A percentile compares a stretch with the other conserved stretches of the same genome.
phyloP scores from a whole-genome alignment of 1,284 basidiomycete genomes.

The Apiotrichum sp. region DNA sequence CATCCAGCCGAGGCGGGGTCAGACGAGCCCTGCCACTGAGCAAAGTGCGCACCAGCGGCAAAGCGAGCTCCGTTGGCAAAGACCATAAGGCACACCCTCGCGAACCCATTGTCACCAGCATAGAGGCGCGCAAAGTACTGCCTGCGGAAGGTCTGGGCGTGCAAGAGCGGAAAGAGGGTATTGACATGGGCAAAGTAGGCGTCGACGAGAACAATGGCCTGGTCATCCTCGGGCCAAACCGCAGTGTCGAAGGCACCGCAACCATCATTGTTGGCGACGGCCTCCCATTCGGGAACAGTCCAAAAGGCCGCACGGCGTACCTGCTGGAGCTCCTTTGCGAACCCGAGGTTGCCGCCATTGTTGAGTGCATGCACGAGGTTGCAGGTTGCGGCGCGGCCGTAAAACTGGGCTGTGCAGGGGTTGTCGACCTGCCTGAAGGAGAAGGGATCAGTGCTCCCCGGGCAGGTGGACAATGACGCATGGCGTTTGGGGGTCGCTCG shows the following conservation, averaged over 20 bases:
- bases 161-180: conserved; percentile 61
- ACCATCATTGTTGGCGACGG: conserved; percentile 30
- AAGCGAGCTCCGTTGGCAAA: conserved; percentile 67
- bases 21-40: not conserved
- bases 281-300: conserved; percentile 42
- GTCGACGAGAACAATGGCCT: conserved; percentile 59
- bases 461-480: not conserved
- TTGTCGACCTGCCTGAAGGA: conserved; percentile 8
- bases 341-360: conserved; percentile 30
- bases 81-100: conserved; percentile 61
- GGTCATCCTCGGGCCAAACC: conserved; percentile 50
- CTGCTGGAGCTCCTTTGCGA: conserved; percentile 23
- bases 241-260: conserved; percentile 27
- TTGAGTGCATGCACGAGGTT: conserved; percentile 60
- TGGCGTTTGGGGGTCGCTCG: not conserved
- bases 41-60: conserved; percentile 1
- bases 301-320: conserved; percentile 34
- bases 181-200: conserved; percentile 64
- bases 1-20: conserved; percentile 58
- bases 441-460: not conserved
- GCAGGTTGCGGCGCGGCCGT: conserved; percentile 63
- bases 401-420: conserved; percentile 52
- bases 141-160: conserved; percentile 65
- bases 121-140: conserved; percentile 57
- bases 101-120: conserved; percentile 55